Percentiles rank a stretch among this genome's conserved stretches.
Evolutionary conservation across 148 eudicot genomes (phyloP).

Genomic region (Persicaria tinctoria): DNA sequence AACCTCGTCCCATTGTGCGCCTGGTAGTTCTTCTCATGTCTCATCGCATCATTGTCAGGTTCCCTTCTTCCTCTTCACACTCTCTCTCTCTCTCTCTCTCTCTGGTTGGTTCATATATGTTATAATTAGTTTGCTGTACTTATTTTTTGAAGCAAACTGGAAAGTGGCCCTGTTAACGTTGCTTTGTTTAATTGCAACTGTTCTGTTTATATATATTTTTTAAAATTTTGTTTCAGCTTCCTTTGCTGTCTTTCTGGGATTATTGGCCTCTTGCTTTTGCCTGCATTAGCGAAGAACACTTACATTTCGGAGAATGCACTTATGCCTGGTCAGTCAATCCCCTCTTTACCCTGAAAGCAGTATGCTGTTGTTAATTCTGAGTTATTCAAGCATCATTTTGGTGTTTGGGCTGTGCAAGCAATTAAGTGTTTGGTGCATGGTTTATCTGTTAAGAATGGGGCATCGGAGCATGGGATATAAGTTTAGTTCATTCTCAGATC

Average conservation of each 20-base stretch:
- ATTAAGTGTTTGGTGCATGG: background rate
- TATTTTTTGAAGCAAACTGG: background rate
- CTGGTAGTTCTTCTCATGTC: slow-evolving; percentile 60
- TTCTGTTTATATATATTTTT: background rate
- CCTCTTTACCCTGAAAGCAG: background rate
- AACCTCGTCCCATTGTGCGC: slow-evolving; percentile 74
- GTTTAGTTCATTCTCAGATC: background rate
- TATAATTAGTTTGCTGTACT: background rate
- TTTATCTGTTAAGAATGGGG: background rate
- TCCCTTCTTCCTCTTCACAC: background rate
- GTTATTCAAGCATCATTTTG: background rate
- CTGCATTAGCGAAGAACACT: slow-evolving; percentile 80
- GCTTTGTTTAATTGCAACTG: background rate
- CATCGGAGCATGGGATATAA: background rate
- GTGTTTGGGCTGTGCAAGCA: background rate
- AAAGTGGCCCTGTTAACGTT: background rate
- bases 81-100: background rate
- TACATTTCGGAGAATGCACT: slow-evolving; percentile 91
- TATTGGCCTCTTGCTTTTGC: slow-evolving; percentile 69
- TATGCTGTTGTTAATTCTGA: background rate
- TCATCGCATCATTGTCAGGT: slow-evolving; percentile 71
- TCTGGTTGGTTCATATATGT: background rate
- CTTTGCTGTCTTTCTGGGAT: slow-evolving; percentile 67
- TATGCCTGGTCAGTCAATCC: slow-evolving; percentile 67
- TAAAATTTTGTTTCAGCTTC: slow-evolving; percentile 32